phyloP scores from a whole-genome alignment of 306 rosid genomes.

The Pyrus bretschneideri region DNA sequence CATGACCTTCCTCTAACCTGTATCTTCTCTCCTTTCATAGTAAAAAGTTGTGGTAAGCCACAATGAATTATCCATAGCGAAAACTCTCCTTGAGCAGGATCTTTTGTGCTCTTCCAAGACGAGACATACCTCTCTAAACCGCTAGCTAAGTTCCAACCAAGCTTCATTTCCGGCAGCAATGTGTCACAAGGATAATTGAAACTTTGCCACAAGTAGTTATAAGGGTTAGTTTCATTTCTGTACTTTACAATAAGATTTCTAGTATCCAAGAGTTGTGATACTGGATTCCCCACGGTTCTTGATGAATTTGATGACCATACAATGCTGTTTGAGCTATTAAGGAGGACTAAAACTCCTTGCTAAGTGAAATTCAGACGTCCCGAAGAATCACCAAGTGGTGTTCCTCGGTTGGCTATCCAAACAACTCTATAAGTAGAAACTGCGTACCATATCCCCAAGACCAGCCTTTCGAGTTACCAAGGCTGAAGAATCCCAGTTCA shows the following conservation, averaged over 20 bases:
- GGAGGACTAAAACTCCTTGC: too few relatives aligned
- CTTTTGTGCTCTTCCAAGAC: conserved; percentile 37
- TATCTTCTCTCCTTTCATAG: conserved; percentile 26
- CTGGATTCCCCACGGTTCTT: background rate
- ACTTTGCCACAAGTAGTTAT: conserved; percentile 33
- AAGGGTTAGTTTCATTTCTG: background rate
- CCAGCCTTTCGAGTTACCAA: too few relatives aligned
- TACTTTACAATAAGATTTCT: conserved; percentile 41
- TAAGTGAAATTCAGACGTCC: too few relatives aligned
- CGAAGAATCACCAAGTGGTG: too few relatives aligned
- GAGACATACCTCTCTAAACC: conserved; percentile 20
- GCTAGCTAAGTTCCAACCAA: conserved; percentile 32
- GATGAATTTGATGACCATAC: conserved; percentile 37
- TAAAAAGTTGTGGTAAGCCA: conserved; percentile 19
- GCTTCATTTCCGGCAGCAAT: conserved; percentile 5
- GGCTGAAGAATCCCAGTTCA: too few relatives aligned
- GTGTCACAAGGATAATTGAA: conserved; percentile 22
- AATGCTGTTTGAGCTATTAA: too few relatives aligned
- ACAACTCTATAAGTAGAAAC: too few relatives aligned
- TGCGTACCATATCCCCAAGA: too few relatives aligned
- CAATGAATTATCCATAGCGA: background rate
- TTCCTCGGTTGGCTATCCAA: too few relatives aligned
- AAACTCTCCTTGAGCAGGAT: conserved; percentile 46
- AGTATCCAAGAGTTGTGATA: conserved; percentile 4
- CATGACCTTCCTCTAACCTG: background rate